phyloP scores from a whole-genome alignment of 495 filamentous ascomycete species.

The Xylaria scruposa region DNA sequence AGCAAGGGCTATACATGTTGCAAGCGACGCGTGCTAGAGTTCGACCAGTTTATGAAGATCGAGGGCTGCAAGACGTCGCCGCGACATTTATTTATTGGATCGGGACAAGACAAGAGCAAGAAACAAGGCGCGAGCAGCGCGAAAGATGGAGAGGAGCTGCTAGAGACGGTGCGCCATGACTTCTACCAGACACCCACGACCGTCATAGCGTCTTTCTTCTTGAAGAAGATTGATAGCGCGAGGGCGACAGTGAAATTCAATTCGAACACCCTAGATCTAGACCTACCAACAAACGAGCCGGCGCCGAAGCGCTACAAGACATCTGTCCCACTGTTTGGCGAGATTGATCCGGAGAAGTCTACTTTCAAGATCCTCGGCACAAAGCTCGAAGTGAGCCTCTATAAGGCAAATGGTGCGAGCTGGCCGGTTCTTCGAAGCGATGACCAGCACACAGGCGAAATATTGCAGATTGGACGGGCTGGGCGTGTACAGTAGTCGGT shows the following conservation, averaged over 20 bases:
- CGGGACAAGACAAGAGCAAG: slow-evolving; percentile 65
- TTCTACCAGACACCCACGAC: slow-evolving; percentile 91
- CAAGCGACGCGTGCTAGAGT: slow-evolving; percentile 92
- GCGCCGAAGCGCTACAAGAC: slow-evolving; percentile 78
- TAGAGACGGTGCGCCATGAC: slow-evolving; percentile 80
- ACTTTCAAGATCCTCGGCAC: slow-evolving; percentile 90
- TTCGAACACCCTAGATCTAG: slow-evolving; percentile 65
- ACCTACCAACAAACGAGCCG: slow-evolving; percentile 81
- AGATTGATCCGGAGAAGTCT: slow-evolving; percentile 75
- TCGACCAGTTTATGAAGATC: slow-evolving; percentile 97
- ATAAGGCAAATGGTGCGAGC: slow-evolving; percentile 80
- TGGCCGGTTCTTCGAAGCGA: slow-evolving; percentile 92
- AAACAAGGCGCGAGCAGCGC: slow-evolving; percentile 45
- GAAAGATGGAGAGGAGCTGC: slow-evolving; percentile 60
- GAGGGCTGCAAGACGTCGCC: slow-evolving; percentile 84
- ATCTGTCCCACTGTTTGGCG: slow-evolving; percentile 75
- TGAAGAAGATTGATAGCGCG: slow-evolving; percentile 94
- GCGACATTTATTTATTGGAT: slow-evolving; percentile 86
- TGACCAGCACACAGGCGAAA: slow-evolving; percentile 77
- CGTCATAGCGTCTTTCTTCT: slow-evolving; percentile 89
- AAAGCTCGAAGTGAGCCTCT: slow-evolving; percentile 86
- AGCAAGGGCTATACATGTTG: slow-evolving; percentile 98
- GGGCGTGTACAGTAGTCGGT: slow-evolving; percentile 61
- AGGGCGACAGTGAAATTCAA: slow-evolving; percentile 73
- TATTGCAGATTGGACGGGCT: slow-evolving; percentile 82